Evolutionary conservation across 2,329 filamentous ascomycete genomes (phyloP).

Genomic region (Calonectria crousiana): DNA sequence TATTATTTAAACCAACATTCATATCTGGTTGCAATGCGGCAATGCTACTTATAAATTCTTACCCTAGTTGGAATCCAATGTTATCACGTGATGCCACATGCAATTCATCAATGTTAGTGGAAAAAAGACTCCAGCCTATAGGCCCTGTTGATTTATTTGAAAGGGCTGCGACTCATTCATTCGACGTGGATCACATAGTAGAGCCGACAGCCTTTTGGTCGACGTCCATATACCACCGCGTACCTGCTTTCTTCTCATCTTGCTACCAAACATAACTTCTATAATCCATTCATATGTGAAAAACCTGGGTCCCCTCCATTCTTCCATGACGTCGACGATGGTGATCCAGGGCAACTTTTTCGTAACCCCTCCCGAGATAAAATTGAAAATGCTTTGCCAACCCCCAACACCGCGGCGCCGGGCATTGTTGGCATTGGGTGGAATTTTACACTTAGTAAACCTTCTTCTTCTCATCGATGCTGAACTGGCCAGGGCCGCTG

Average conservation of each 20-base stretch:
- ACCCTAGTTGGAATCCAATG: neutral
- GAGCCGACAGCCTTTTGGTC: neutral
- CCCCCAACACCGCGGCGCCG: slow-evolving; percentile 19
- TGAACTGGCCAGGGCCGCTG: slow-evolving; percentile 97
- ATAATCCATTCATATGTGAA: slow-evolving; percentile 24
- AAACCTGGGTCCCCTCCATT: slow-evolving; percentile 19
- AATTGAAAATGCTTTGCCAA: slow-evolving; percentile 27
- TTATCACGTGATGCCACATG: neutral
- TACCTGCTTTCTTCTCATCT: slow-evolving; percentile 6
- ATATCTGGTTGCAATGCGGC: neutral
- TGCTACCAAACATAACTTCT: slow-evolving; percentile 22
- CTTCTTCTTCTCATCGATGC: slow-evolving; percentile 99
- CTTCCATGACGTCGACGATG: slow-evolving; percentile 4
- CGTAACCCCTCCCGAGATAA: slow-evolving; percentile 21
- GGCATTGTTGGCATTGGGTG: slow-evolving; percentile 6
- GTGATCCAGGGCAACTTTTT: slow-evolving; percentile 24
- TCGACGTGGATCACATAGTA: slow-evolving; percentile 5
- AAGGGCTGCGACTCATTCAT: neutral
- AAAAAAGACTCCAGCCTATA: neutral
- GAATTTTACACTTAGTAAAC: slow-evolving; percentile 77
- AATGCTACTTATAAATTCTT: neutral
- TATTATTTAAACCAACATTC: too few relatives aligned
- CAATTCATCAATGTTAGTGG: too few relatives aligned
- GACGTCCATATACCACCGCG: slow-evolving; percentile 1
- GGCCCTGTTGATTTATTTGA: neutral